phyloP scores from a whole-genome alignment of 2,329 filamentous ascomycete species.

The Alternaria conjuncta region DNA sequence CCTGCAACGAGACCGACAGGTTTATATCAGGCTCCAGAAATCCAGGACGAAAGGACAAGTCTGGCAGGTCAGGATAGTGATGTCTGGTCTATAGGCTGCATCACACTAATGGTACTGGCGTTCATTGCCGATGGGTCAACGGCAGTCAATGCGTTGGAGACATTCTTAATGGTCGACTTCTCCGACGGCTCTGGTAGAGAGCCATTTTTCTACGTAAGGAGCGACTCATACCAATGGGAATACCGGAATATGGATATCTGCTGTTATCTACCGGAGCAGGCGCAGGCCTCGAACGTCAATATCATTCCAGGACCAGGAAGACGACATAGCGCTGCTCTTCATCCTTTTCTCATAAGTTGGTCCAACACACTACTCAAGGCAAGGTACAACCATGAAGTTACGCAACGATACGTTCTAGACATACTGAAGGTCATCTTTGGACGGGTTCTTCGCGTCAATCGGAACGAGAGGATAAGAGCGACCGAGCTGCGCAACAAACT shows the following conservation, averaged over 20 bases:
- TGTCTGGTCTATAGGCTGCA: neutral
- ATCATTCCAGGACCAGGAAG: too few relatives aligned
- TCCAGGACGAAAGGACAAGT: neutral
- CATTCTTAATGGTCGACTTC: neutral
- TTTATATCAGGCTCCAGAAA: neutral
- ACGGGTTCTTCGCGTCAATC: neutral
- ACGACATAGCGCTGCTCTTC: too few relatives aligned
- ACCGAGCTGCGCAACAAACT: neutral
- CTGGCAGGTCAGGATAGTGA: neutral
- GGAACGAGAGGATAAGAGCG: neutral
- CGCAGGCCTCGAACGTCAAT: too few relatives aligned
- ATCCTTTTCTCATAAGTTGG: neutral
- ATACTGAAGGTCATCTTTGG: neutral
- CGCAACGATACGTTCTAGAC: neutral
- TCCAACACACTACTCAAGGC: neutral
- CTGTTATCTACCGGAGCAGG: neutral
- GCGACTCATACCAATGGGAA: neutral
- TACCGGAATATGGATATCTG: fast-evolving
- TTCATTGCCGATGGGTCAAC: neutral
- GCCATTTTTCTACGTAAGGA: neutral
- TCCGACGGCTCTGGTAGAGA: neutral
- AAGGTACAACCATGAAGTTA: fast-evolving
- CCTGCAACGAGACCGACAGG: neutral
- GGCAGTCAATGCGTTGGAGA: neutral
- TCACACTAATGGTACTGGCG: neutral